Evolutionary conservation across 2,329 filamentous ascomycete genomes (phyloP), one percentile per base, ranked within the genome.

Genomic region (Sclerotinia trifoliorum): DNA sequence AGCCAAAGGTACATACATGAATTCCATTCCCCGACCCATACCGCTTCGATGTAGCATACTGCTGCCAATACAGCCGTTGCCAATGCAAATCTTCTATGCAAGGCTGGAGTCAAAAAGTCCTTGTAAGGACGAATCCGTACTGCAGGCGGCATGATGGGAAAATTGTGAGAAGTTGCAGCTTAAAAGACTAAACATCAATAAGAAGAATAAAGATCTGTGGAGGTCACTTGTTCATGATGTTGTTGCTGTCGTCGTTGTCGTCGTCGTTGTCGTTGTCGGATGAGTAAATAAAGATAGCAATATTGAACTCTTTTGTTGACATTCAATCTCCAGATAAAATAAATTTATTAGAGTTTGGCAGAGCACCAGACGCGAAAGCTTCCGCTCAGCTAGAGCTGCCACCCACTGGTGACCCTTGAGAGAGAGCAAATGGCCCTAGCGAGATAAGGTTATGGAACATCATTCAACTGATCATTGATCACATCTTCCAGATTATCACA

Each of bases 51-150:
- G 78, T 95, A 96, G 77, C 92, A 92, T 67, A 93, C 82, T 60
- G 84, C 80, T 13, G 95, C 80, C 19, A 93, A 83, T 71, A 92
- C 81, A 19, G 86, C 84, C 60, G 90, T 90, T 17, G 92, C 93
- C 71, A 88, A 89, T 61, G 90, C 90, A 80, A 97, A 98, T 75
- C 93, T 88, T 75, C 91, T 86, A 79, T 98, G 94, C 72, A 97
- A 83, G 65, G 91, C 89, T 62, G 94, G 94, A 70, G 94, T 96
- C 74, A 97, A 82, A 79, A 96, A 96, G 81, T 97, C 92, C 83
- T 83, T 78, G 76, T 81, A 80, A 71, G 77, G 76, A 73, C 73
- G 77, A 73, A 76, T 76, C 72, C 74, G 71, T 57, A 70, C 69
- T 49, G 75, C 70, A 70, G 76, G 73, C 67, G 79, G 75, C 74